Evolutionary conservation across 805 yeast genomes (phyloP), one percentile per base, ranked within the genome.

Genomic region (Wickerhamiella qilinensis): DNA sequence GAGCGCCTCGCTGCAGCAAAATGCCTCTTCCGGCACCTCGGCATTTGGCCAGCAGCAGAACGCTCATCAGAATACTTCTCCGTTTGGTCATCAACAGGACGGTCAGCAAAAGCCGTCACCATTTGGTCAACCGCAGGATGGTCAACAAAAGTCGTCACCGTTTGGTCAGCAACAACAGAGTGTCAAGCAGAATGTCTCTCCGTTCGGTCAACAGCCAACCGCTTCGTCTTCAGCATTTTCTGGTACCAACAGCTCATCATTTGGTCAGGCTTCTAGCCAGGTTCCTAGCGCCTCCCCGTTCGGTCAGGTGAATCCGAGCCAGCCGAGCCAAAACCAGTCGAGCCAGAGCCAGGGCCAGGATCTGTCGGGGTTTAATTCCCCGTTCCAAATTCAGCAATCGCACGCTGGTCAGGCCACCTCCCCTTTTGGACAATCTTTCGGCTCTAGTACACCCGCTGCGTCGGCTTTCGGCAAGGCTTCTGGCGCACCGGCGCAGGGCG

Each of bases 21-120:
- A 38, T 9, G 36, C 36, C 5, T 34, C 42, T 7, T 42, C 40
- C n/a, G 29, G 33, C 20, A 28, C 41, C 18, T 38, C 37, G 14
- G 40, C 43, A 9, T 41, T 36, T 32, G 45, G 46, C n/a, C 14
- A 38, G 42, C 14, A 38, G 49, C 20, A 15, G 20, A 30, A 12
- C 19, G 17, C 33, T 12, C 19, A 11, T 7, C 17, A n/a, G 12
- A 30, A 30, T 18, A 16, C 43, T 3, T 37, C 51, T 25, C 43
- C 54, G 5, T 55, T 55, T 40, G 59, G 56, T 16, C 46, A 42
- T 28, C 30, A 41, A n/a, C 20, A 39, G 4, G 16, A 8, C 5
- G 20, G 16, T 16, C 34, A 8, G 24, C 41, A 6, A 20, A 42
- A 14, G 12, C 44, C 44, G 17, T 39, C 38, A 9, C 39, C 44